Evolutionary conservation across 1,284 basidiomycete species (phyloP).

Genomic region (Apiotrichum porosum): DNA sequence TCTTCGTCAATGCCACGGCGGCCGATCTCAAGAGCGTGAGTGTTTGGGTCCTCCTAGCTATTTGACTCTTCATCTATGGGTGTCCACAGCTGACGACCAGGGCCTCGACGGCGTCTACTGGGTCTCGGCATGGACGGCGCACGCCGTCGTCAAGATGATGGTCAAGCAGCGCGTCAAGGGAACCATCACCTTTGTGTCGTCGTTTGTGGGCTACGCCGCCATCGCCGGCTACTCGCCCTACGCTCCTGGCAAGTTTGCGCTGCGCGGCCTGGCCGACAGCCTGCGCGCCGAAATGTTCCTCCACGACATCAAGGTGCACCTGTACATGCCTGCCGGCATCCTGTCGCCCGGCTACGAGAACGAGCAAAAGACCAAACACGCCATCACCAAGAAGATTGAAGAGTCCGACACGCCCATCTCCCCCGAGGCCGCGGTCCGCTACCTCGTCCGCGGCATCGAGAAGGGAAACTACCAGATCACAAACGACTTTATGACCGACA

Average conservation of each 20-base stretch:
- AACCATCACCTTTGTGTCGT: conserved; percentile 77
- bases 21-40: conserved; percentile 58
- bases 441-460: conserved; percentile 66
- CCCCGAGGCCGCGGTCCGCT: conserved; percentile 62
- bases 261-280: conserved; percentile 81
- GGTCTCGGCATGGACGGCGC: conserved; percentile 66
- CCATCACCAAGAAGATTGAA: conserved; percentile 74
- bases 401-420: conserved; percentile 65
- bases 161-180: conserved; percentile 55
- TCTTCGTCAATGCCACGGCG: conserved; percentile 65
- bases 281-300: conserved; percentile 76
- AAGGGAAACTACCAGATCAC: conserved; percentile 72
- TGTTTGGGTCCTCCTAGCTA: not conserved
- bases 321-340: conserved; percentile 85
- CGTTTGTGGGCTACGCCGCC: conserved; percentile 73
- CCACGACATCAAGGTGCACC: conserved; percentile 66
- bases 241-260: conserved; percentile 80
- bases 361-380: conserved; percentile 78
- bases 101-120: conserved; percentile 52
- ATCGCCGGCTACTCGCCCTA: conserved; percentile 82
- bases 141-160: conserved; percentile 70
- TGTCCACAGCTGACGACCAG: no score
- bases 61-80: no score
- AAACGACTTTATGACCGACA: conserved; percentile 61
- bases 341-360: conserved; percentile 70